Conservation (phyloP, 2,329 filamentous ascomycete genomes). For the Teratosphaeria nubilosa region DNA sequence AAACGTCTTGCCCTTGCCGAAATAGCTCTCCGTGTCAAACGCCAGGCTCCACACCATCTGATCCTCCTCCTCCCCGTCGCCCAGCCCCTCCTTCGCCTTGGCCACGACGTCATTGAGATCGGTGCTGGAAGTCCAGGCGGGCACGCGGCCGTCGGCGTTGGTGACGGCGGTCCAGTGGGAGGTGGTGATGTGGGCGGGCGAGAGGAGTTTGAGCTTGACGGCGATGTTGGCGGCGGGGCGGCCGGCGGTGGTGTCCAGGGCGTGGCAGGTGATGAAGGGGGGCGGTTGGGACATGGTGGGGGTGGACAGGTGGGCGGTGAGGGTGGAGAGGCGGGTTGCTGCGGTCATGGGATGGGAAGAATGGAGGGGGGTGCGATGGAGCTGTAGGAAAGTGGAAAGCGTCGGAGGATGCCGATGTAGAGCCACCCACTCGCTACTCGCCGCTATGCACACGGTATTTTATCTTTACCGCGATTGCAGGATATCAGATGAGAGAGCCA, state of each 20-base stretch:
- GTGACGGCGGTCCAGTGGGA: constrained; percentile 55
- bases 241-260: constrained; percentile 72
- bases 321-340: not conserved
- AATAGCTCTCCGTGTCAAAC: constrained; percentile 66
- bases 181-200: constrained; percentile 25
- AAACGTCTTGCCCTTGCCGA: constrained; percentile 49
- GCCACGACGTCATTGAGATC: constrained; percentile 30
- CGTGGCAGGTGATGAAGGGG: constrained; percentile 70
- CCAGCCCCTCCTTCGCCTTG: constrained; percentile 20
- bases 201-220: constrained; percentile 50
- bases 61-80: constrained; percentile 17
- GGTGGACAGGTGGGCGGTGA: not conserved
- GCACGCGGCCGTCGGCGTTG: constrained; percentile 66
- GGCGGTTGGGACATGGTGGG: constrained; percentile 11
- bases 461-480: not conserved
- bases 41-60: constrained; percentile 56
- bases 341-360: not conserved
- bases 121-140: constrained; percentile 49
- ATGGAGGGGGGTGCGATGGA: not conserved
- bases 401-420: not conserved
- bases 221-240: constrained; percentile 56
- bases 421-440: not conserved
- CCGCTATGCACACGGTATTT: not conserved
- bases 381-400: not conserved
- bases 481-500: no score